Base-by-base conservation (phyloP, 768 basidiomycete genomes). In the Collybiopsis luxurians region DNA sequence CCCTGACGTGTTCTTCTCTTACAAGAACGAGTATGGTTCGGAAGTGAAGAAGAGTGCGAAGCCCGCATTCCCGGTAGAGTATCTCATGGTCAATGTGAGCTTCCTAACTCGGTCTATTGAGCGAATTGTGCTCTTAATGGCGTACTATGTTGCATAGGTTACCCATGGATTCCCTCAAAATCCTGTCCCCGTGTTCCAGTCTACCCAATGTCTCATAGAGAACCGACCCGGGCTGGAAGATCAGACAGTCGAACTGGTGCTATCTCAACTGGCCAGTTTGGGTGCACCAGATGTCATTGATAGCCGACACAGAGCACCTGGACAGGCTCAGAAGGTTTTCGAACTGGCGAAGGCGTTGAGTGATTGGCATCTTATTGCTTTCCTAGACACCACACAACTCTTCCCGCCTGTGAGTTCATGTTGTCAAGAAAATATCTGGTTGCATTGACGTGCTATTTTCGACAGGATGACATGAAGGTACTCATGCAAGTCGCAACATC, bases 21-120 rank as follows among this genome's bases (percentile, higher is more conserved):
- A 89, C 77, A 96, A 95, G 79, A 99, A 99, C 71, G 92, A 98
- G 67, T 99, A 99, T 68, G 92, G 92, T 2, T 74, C 98, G 9
- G 95, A 98, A 64, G 95, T 98, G 42, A 96, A 98, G 81, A 95
- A 95, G 79, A 95, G 89, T 58, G 97, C 97, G 30, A 98, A 98
- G 68, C 97, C 97, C 2, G 93, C 88, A 64, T 99, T 99, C 74
- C 97, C 97, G 0, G 96, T 98, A 13, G 97, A 99, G 70, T 99
- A 98, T 72, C 83, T 99, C 1, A 78, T 99, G 63, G 87, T 98
- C 60, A 98, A 96, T 65, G 96, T 97, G 64, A 61, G 92, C 75
- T 2, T 48, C 13, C 31, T 34, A 13, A 13, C 27, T 54, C 1
- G 2, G 28, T 46, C 39, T 49, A 28, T 28, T 54, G n/a, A n/a